Conservation (phyloP, 1,284 basidiomycete genomes). For the Cryptococcus hybrid region DNA sequence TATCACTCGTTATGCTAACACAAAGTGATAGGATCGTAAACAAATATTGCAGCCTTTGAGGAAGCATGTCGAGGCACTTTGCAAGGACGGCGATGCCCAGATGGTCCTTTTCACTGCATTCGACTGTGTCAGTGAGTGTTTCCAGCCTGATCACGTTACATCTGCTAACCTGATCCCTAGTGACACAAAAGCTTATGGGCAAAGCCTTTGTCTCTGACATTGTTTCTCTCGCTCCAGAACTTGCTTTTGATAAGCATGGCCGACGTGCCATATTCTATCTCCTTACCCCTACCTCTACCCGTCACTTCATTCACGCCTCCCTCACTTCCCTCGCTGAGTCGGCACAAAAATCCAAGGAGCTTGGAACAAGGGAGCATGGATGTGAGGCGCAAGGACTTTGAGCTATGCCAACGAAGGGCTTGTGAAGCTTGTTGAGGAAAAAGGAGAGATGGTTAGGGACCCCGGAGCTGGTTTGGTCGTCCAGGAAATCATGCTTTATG, state of each 20-base stretch:
- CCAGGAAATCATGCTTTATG: constrained; percentile 73
- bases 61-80: constrained; percentile 80
- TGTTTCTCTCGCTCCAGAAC: constrained; percentile 56
- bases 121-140: constrained; percentile 73
- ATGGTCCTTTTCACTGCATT: constrained; percentile 81
- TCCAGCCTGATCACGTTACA: neutral
- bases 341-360: constrained; percentile 52
- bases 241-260: constrained; percentile 53
- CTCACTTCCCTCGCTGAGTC: constrained; percentile 67
- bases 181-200: constrained; percentile 78
- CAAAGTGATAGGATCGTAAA: constrained; percentile 63
- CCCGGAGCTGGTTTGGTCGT: constrained; percentile 73
- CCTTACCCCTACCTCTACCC: constrained; percentile 68
- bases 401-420: constrained; percentile 67
- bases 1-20: too few species aligned
- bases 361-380: constrained; percentile 58
- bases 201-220: constrained; percentile 67
- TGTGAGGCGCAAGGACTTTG: constrained; percentile 65
- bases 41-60: constrained; percentile 79
- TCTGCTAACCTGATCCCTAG: constrained; percentile 48
- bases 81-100: constrained; percentile 80
- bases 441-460: constrained; percentile 65
- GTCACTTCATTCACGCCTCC: constrained; percentile 79
- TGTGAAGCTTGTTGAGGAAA: constrained; percentile 62
- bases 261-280: constrained; percentile 77